phyloP scores from a whole-genome alignment of 306 rosid genomes.

The Albizia julibrissin region DNA sequence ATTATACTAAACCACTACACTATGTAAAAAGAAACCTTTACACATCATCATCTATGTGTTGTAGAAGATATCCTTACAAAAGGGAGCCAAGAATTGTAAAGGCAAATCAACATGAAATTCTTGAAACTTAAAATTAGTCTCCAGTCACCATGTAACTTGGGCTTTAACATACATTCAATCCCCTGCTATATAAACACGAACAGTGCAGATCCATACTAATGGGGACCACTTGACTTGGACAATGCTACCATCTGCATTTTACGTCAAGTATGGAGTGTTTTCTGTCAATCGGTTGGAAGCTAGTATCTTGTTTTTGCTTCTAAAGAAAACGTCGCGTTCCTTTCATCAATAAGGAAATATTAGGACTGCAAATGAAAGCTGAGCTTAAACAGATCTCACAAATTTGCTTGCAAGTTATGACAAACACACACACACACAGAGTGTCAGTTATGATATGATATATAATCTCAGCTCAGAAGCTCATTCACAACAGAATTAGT shows the following conservation, averaged over 20 bases:
- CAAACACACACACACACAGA: no score
- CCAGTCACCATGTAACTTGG: neutral
- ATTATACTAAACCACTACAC: no score
- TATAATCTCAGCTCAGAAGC: conserved; percentile 17
- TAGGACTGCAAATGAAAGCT: conserved; percentile 31
- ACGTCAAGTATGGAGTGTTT: no score
- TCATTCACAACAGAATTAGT: conserved; percentile 28
- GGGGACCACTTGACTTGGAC: neutral
- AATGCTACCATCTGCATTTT: neutral
- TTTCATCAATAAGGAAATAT: neutral
- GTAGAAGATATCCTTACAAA: no score
- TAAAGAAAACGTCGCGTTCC: neutral
- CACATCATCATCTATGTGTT: no score
- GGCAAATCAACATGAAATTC: no score
- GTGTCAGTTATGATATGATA: neutral
- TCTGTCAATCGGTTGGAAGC: conserved; percentile 19
- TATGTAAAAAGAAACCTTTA: no score
- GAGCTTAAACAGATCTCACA: conserved; percentile 23
- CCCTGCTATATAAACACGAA: neutral
- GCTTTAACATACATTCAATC: neutral
- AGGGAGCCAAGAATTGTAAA: no score
- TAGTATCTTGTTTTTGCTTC: neutral
- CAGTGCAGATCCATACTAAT: neutral
- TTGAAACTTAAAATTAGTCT: no score
- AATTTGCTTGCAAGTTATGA: neutral